Evolutionary conservation across 2,329 filamentous ascomycete genomes (phyloP).

Genomic region (Diaporthe helianthi): DNA sequence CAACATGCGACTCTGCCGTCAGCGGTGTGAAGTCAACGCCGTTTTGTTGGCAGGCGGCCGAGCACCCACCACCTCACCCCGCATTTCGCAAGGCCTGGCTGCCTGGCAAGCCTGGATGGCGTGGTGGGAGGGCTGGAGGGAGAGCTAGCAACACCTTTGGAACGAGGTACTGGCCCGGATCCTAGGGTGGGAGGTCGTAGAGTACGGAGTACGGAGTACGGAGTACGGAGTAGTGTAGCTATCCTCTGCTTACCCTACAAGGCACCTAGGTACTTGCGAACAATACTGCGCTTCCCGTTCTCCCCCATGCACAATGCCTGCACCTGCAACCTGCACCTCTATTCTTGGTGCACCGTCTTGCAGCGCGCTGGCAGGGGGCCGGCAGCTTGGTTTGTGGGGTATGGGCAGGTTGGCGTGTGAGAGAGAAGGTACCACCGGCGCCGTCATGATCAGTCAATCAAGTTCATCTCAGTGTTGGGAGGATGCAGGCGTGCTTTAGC

Average conservation of each 20-base stretch:
- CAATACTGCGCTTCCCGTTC: slow-evolving; percentile 10
- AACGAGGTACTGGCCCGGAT: slow-evolving; percentile 1
- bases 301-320: slow-evolving; percentile 5
- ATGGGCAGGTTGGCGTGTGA: background rate
- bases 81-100: slow-evolving; percentile 17
- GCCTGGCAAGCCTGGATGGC: background rate
- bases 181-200: background rate
- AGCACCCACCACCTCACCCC: slow-evolving; percentile 23
- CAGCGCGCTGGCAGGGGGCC: background rate
- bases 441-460: slow-evolving; percentile 5
- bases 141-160: background rate
- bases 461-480: background rate
- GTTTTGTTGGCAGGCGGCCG: slow-evolving; percentile 19
- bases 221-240: too few relatives aligned
- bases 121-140: background rate
- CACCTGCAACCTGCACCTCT: slow-evolving; percentile 10
- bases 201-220: too few relatives aligned
- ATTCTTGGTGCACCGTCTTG: slow-evolving; percentile 13
- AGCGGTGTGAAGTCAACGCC: slow-evolving; percentile 23
- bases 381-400: background rate
- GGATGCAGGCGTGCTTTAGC: background rate
- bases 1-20: slow-evolving; percentile 21
- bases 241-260: too few relatives aligned
- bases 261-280: background rate
- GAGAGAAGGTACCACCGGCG: slow-evolving; percentile 13